Evolutionary conservation across 257 asterid genomes (phyloP).

Genomic region (Jasminum sambac): DNA sequence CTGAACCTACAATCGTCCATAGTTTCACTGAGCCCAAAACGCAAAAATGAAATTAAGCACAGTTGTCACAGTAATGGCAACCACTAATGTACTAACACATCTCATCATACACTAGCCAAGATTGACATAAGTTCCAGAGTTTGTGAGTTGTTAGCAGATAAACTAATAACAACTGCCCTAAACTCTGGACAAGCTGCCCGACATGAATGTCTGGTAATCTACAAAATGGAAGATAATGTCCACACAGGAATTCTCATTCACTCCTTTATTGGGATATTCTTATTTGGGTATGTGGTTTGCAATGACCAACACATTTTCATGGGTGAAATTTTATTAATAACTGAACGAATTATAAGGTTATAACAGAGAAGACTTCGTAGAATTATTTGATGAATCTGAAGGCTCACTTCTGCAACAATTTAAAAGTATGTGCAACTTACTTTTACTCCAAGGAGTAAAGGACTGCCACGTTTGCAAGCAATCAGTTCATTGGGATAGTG

Average conservation of each 20-base stretch:
- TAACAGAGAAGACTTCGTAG: not conserved
- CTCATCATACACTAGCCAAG: not conserved
- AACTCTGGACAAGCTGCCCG: not conserved
- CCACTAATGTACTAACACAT: not conserved
- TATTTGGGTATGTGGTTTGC: not conserved
- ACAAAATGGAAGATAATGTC: not conserved
- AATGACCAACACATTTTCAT: not conserved
- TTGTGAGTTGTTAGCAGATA: not conserved
- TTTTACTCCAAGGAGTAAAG: conserved; percentile 95
- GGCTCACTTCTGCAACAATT: conserved; percentile 11
- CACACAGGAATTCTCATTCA: not conserved
- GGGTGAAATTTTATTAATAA: not conserved
- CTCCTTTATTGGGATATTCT: not conserved
- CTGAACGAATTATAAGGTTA: not conserved
- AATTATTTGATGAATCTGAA: not conserved
- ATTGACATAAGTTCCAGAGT: not conserved
- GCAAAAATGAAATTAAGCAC: not conserved
- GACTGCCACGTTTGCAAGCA: conserved; percentile 99
- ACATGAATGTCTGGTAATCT: not conserved
- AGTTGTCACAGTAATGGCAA: not conserved
- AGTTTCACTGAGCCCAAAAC: not conserved
- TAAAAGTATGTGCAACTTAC: conserved; percentile 46
- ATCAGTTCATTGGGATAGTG: conserved; percentile 93
- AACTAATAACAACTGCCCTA: not conserved
- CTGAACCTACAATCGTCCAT: not conserved